Percentiles rank a stretch among this genome's conserved stretches.
Conservation (phyloP, 257 asterid species). For the Solanum bulbocastanum region DNA sequence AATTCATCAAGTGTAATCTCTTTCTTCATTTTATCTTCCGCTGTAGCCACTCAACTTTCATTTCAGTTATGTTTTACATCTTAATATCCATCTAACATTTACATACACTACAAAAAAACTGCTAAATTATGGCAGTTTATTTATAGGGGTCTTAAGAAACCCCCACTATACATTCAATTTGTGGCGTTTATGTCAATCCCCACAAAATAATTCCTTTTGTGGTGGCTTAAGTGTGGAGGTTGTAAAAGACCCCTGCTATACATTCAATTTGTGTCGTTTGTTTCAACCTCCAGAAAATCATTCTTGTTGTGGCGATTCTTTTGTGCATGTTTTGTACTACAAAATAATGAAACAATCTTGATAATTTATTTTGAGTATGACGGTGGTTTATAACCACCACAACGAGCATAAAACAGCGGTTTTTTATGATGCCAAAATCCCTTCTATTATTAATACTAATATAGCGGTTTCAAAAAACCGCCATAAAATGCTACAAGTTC, state of each 20-base stretch:
- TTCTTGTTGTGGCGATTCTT: neutral
- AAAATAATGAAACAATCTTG: neutral
- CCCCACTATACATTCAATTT: neutral
- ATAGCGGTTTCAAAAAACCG: neutral
- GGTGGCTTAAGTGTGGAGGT: neutral
- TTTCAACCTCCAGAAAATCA: neutral
- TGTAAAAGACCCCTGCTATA: neutral
- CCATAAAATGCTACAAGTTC: neutral
- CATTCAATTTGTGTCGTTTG: neutral
- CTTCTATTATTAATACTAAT: neutral
- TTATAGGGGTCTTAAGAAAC: neutral
- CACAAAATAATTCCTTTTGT: neutral
- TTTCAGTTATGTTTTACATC: too few relatives aligned
- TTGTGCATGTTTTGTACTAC: neutral
- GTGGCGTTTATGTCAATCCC: neutral
- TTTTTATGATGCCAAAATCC: neutral
- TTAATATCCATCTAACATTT: too few relatives aligned
- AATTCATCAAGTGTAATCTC: too few relatives aligned
- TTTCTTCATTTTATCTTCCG: too few relatives aligned
- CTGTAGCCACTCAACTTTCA: too few relatives aligned
- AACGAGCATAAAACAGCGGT: neutral
- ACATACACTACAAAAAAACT: too few relatives aligned
- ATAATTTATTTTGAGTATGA: neutral
- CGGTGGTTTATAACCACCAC: neutral
- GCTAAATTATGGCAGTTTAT: too few relatives aligned